Percentiles rank a stretch among this genome's conserved stretches.
Conservation (phyloP, 2,329 filamentous ascomycete genomes). For the Tolypocladium endophyticum region DNA sequence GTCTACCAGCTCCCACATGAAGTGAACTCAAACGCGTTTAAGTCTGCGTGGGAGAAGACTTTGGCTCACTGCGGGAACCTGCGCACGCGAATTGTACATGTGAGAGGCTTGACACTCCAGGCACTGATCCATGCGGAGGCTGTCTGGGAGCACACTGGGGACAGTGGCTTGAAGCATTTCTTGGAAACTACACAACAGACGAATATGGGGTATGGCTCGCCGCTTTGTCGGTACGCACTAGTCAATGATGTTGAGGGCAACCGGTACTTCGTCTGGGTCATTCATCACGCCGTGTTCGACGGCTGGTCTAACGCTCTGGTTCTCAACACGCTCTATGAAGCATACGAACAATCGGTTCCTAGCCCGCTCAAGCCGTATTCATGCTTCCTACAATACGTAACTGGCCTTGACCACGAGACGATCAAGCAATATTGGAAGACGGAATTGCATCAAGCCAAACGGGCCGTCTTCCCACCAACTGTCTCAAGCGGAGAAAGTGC, state of each 20-base stretch:
- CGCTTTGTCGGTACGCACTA: constrained; percentile 1
- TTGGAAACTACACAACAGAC: neutral
- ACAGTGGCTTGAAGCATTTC: neutral
- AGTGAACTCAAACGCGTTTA: constrained; percentile 13
- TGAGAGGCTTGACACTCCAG: constrained; percentile 2
- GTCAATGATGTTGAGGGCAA: neutral
- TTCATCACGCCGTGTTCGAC: constrained; percentile 16
- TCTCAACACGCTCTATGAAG: neutral
- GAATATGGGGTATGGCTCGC: neutral
- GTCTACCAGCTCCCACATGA: constrained; percentile 9
- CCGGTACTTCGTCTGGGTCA: neutral
- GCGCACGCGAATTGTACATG: constrained; percentile 5
- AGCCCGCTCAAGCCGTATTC: neutral
- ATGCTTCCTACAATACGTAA: neutral
- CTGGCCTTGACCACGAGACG: neutral
- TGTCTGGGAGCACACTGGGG: neutral
- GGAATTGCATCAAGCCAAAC: neutral
- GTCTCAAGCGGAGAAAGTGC: neutral
- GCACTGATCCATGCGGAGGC: neutral
- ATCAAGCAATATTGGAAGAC: neutral
- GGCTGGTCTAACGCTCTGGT: constrained; percentile 7
- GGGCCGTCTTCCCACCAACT: neutral
- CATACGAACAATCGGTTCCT: neutral
- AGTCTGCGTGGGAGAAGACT: constrained; percentile 14
- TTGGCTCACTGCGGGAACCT: constrained; percentile 3